Conservation (phyloP, 176 grass and related monocot genomes). For the Musa beccarii region DNA sequence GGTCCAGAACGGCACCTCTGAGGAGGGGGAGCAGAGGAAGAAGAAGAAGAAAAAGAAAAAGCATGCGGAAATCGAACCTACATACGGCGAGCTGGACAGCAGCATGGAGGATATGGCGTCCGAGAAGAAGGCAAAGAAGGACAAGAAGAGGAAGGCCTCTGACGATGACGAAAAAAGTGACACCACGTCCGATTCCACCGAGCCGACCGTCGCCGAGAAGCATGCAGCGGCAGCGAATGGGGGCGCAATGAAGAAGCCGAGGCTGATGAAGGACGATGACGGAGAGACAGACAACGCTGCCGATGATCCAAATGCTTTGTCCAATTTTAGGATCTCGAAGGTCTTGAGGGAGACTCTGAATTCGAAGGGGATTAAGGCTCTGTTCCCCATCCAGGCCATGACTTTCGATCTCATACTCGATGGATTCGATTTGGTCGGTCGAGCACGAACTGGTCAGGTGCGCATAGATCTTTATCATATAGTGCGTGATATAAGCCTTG, state of each 20-base stretch:
- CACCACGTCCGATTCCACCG: conserved; percentile 24
- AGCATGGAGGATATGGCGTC: conserved; percentile 1
- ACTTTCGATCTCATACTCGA: conserved; percentile 84
- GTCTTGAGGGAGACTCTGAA: conserved; percentile 49
- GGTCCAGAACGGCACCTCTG: not conserved
- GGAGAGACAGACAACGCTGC: conserved; percentile 35
- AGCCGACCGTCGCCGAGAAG: not conserved
- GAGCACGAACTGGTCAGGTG: conserved; percentile 92
- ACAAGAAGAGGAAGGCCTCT: conserved; percentile 19
- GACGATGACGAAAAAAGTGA: conserved; percentile 46
- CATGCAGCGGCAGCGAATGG: not conserved
- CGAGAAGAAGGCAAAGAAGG: conserved; percentile 33
- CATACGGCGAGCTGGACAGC: conserved; percentile 15
- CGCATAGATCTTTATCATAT: not conserved
- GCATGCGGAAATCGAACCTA: conserved; percentile 32
- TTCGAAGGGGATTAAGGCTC: conserved; percentile 67
- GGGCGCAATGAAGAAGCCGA: not conserved
- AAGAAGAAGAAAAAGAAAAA: not conserved
- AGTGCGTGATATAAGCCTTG: no score
- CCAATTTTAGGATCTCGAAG: conserved; percentile 79
- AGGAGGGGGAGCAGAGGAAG: not conserved
- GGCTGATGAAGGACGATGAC: not conserved
- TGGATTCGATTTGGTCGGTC: conserved; percentile 73
- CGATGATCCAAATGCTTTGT: conserved; percentile 50
- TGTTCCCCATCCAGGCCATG: conserved; percentile 92